Evolutionary conservation across 768 basidiomycete species (phyloP), one percentile per base, ranked within the genome.

Genomic region (Boletus huronensis): DNA sequence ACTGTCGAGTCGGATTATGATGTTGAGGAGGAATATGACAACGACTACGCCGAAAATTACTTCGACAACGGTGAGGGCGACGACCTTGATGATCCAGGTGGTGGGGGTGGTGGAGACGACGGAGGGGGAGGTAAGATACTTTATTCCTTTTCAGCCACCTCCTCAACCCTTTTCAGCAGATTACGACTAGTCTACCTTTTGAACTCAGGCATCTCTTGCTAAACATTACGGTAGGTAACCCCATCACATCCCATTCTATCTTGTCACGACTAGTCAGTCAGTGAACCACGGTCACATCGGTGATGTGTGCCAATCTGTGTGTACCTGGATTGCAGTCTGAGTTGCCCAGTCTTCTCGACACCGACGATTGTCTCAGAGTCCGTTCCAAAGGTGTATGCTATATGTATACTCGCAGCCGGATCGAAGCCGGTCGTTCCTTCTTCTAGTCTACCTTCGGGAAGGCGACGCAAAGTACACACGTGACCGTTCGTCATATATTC

Each of bases 41-140:
- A 93, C 60, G 91, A 93, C 58, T 93, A 93, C 58, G 90, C 87
- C 3, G 87, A 88, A 57, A 90, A 93, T 66, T 93, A 93, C 77
- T 93, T 93, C 66, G 90, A 93, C 68, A 92, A 91, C 50, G 90
- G 90, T 17, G 90, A 92, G 70, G 84, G 77, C 4, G 90, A 93
- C 49, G 88, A 93, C 63, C 70, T 80, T 51, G 91, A 93, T 62
- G 85, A 90, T 62, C 69, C 89, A 21, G 89, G 86, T 6, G 90
- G 81, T 9, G 86, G 82, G 0, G 86, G 78, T 10, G 88, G 79
- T 5, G 80, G 70, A 14, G 88, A 81, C 17, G 87, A 80, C 38
- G 87, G 81, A 29, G 86, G 82, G 36, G 87, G 82, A 54, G 84
- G 82, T 52, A 57, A 61, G 61, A 34, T 13, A 31, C 13, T 42